Evolutionary conservation across 75 land plant species (phyloP).

Genomic region (Azolla pinnata): DNA sequence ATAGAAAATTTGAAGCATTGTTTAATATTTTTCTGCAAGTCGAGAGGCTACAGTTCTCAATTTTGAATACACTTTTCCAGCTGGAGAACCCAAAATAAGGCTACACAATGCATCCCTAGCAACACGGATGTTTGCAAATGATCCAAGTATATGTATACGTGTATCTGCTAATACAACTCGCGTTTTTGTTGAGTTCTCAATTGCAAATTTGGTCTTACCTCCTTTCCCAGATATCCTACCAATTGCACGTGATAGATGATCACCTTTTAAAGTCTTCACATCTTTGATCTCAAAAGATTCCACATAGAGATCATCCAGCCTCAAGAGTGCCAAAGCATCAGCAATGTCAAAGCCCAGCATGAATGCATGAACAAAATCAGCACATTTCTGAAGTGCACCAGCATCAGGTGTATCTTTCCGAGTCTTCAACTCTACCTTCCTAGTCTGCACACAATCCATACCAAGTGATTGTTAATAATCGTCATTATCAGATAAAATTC

Average conservation of each 20-base stretch:
- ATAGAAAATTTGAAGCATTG: too few species aligned
- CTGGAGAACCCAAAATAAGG: slow-evolving; percentile 86
- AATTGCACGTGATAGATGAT: slow-evolving; percentile 90
- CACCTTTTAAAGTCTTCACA: slow-evolving; percentile 79
- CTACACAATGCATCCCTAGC: slow-evolving; percentile 91
- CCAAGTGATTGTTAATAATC: too few species aligned
- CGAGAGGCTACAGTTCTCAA: slow-evolving; percentile 66
- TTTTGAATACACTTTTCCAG: slow-evolving; percentile 92
- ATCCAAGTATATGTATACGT: slow-evolving; percentile 76
- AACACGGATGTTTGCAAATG: slow-evolving; percentile 69
- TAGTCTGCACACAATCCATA: too few species aligned
- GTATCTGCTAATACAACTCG: slow-evolving; percentile 88
- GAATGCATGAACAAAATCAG: slow-evolving; percentile 84
- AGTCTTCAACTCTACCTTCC: slow-evolving; percentile 83
- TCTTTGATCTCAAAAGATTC: slow-evolving; percentile 96
- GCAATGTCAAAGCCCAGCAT: slow-evolving; percentile 74
- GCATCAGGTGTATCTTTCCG: slow-evolving; percentile 74
- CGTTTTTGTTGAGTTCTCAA: slow-evolving; percentile 86
- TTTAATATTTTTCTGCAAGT: slow-evolving; percentile 67
- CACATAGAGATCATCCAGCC: slow-evolving; percentile 83
- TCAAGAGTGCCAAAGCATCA: slow-evolving; percentile 69
- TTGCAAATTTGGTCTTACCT: slow-evolving; percentile 88
- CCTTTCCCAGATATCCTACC: slow-evolving; percentile 89
- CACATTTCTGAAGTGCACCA: slow-evolving; percentile 74
- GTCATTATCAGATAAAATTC: too few species aligned